A percentile compares a stretch with the other conserved stretches of the same genome.
phyloP scores from a whole-genome alignment of 2,329 filamentous ascomycete species.

The Fonsecaea monophora region DNA sequence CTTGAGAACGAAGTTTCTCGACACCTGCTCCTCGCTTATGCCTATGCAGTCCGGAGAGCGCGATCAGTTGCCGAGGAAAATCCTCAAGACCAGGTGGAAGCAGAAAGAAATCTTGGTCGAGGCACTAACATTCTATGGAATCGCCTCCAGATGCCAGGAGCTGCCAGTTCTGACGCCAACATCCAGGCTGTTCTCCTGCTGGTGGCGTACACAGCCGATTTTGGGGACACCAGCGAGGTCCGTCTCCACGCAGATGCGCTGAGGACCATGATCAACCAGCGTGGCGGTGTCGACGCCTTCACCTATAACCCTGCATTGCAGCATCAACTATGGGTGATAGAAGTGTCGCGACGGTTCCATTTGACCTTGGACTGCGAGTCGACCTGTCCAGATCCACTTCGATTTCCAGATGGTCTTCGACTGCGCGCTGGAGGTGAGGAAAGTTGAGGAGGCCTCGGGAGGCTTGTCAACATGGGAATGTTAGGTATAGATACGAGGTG shows the following conservation, averaged over 20 bases:
- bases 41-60: slow-evolving; percentile 27
- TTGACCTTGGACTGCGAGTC: slow-evolving; percentile 32
- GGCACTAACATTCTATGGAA: slow-evolving; percentile 39
- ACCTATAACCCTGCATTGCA: slow-evolving; percentile 31
- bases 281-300: slow-evolving; percentile 34
- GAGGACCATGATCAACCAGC: slow-evolving; percentile 35
- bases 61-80: slow-evolving; percentile 24
- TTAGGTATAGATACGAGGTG: neutral
- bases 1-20: slow-evolving; percentile 32
- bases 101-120: slow-evolving; percentile 31
- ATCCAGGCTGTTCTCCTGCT: slow-evolving; percentile 39
- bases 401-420: slow-evolving; percentile 31
- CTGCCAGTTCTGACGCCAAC: slow-evolving; percentile 36
- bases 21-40: slow-evolving; percentile 33
- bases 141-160: slow-evolving; percentile 28
- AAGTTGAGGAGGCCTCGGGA: neutral
- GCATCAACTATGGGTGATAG: slow-evolving; percentile 31
- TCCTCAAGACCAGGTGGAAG: slow-evolving; percentile 32
- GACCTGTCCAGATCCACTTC: slow-evolving; percentile 21
- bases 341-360: slow-evolving; percentile 30
- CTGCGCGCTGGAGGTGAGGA: slow-evolving; percentile 2
- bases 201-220: slow-evolving; percentile 37
- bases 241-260: slow-evolving; percentile 35
- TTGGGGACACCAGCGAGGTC: slow-evolving; percentile 30
- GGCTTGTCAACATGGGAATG: neutral